Percentiles rank a stretch among this genome's conserved stretches.
These are phyloP conservation scores for Naganishia vaughanmartiniae DNA, from an alignment of 768 basidiomycete species.

Conservation along the genomic window DNA sequence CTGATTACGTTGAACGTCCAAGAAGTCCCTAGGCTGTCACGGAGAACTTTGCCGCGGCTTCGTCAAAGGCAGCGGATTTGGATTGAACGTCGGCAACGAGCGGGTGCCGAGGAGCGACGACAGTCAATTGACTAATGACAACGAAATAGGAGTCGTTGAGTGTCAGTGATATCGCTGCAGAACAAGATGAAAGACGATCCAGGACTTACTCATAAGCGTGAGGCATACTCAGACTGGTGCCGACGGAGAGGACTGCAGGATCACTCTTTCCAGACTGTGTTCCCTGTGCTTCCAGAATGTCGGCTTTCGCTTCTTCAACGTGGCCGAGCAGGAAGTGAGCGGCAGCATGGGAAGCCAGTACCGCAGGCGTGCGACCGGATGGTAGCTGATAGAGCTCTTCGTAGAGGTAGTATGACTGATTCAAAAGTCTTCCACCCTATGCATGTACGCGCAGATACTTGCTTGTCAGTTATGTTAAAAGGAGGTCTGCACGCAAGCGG, in stretches of 20 bases:
- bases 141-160: background rate
- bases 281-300: conserved; percentile 45
- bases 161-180: background rate
- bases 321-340: conserved; percentile 51
- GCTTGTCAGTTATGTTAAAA: no score
- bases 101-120: conserved; percentile 49
- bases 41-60: conserved; percentile 52
- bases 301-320: conserved; percentile 51
- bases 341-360: conserved; percentile 51
- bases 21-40: conserved; percentile 37
- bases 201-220: conserved; percentile 41
- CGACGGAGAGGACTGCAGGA: conserved; percentile 44
- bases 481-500: background rate
- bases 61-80: conserved; percentile 52
- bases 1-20: background rate
- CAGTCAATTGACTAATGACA: conserved; percentile 42
- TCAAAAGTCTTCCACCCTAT: conserved; percentile 49
- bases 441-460: no score
- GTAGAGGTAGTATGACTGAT: conserved; percentile 53
- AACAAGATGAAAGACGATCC: background rate
- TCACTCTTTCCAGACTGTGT: conserved; percentile 39
- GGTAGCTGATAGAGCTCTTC: conserved; percentile 52
- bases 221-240: conserved; percentile 40
- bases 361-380: conserved; percentile 47
- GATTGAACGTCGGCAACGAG: conserved; percentile 48